Evolutionary conservation across 306 rosid genomes (phyloP).

Genomic region (Cicer cuneatum): DNA sequence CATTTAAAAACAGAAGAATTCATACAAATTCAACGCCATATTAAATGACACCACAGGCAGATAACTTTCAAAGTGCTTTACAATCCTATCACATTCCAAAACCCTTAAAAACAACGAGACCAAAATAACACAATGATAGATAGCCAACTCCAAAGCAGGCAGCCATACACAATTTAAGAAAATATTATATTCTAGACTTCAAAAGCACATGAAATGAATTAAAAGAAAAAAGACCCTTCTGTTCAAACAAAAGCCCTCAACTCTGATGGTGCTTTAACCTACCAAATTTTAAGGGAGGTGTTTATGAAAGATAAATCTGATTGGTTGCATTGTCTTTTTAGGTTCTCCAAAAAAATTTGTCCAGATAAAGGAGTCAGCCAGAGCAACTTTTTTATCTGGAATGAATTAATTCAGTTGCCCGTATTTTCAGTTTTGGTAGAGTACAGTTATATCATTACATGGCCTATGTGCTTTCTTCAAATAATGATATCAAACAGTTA

Average conservation of each 20-base stretch:
- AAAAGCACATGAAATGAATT: not conserved
- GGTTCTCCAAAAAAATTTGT: not conserved
- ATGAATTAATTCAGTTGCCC: not conserved
- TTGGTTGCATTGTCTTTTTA: not conserved
- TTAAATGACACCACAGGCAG: not conserved
- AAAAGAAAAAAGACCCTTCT: constrained; percentile 12
- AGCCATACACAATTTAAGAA: not conserved
- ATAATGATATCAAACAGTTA: not conserved
- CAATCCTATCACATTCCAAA: constrained; percentile 1
- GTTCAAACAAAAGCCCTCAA: not conserved
- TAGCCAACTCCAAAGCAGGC: not conserved
- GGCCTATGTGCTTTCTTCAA: not conserved
- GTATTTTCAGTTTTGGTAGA: constrained; percentile 6
- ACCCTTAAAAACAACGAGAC: not conserved
- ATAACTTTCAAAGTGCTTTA: not conserved
- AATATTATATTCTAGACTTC: not conserved
- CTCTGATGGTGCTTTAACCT: not conserved
- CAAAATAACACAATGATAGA: not conserved
- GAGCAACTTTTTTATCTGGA: not conserved
- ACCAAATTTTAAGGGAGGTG: not conserved
- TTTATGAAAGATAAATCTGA: not conserved
- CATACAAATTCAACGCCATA: not conserved
- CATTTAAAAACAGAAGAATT: not conserved
- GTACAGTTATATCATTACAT: not conserved
- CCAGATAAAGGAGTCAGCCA: not conserved